A percentile compares a stretch with the other conserved stretches of the same genome.
Evolutionary conservation across 306 rosid species (phyloP).

Genomic region (Urtica urens): DNA sequence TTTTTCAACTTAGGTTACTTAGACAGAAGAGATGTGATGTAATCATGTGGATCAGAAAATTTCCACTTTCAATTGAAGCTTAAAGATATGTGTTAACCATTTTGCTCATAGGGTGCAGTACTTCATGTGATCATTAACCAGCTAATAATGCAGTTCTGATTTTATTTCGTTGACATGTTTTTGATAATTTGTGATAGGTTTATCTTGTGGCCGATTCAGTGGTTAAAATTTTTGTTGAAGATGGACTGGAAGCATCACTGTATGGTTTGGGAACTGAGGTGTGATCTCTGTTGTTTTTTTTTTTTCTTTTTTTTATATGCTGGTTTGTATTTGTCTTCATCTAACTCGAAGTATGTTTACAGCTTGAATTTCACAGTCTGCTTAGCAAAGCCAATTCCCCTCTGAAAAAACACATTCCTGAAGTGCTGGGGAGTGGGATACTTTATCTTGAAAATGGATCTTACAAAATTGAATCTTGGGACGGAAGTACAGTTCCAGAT

Average conservation of each 20-base stretch:
- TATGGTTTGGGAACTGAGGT: conserved; percentile 95
- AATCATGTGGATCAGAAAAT: not conserved
- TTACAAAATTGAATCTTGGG: conserved; percentile 59
- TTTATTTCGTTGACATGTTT: conserved; percentile 14
- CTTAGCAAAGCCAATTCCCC: conserved; percentile 53
- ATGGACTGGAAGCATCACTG: conserved; percentile 70
- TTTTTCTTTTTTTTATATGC: not conserved
- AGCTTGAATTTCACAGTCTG: conserved; percentile 71
- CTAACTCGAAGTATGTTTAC: conserved; percentile 30
- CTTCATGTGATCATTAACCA: not conserved
- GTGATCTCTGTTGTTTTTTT: conserved; percentile 13
- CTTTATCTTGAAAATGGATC: conserved; percentile 60
- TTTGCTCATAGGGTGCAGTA: not conserved
- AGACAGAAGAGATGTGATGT: not conserved
- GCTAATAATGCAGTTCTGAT: too few relatives aligned
- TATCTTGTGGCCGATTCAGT: conserved; percentile 55
- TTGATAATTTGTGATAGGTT: conserved; percentile 41
- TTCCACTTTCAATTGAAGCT: not conserved
- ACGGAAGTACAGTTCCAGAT: conserved; percentile 60
- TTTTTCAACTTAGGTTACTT: too few relatives aligned
- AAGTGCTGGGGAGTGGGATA: conserved; percentile 60
- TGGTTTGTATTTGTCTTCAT: conserved; percentile 5
- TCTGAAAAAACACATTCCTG: conserved; percentile 57
- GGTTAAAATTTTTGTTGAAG: conserved; percentile 78
- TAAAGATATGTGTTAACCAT: not conserved